Evolutionary conservation across 192 early-diverging fungal species (phyloP), one percentile per base, ranked within the genome.

Genomic region (Chytriomyces hyalinus): DNA sequence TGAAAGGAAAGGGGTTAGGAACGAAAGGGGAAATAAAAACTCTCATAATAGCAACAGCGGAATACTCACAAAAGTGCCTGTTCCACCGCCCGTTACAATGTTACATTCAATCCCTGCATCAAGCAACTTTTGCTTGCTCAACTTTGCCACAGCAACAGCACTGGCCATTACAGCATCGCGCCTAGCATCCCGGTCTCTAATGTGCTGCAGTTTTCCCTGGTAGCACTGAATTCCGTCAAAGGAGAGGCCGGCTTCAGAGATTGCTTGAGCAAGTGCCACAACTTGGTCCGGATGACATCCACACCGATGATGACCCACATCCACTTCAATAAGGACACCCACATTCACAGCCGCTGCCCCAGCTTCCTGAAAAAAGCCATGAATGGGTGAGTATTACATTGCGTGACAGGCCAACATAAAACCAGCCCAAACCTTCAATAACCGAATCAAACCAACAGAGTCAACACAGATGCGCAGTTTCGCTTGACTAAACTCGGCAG

Each of bases 211-310:
- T 20, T n/a, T 57, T 57, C 53, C 53, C 53, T 57, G 53, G 53
- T 57, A 57, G 53, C 53, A 57, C 53, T 57, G 53, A 20, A 57
- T 57, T 13, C 53, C 53, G 53, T 57, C 53, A 20, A 57, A 57
- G 15, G 53, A 13, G 53, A 57, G 53, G 0, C 53, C 53, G 3
- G 53, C 53, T 1, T 57, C 15, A 4, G 20, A n/a, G 53, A 57
- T 20, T 20, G 53, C 53, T 13, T 20, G 2, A 3, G 53, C 53
- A 20, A 57, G 13, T 1, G 53, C 53, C 15, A 57, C 53, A 20
- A 57, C 53, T 13, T 57, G 13, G 53, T 57, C 53, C 1, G 53
- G 53, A 57, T 57, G 53, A 2, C 15, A 57, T 57, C 53, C 53
- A 3, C 53, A 57, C 53, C 53, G 13, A 20, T 57, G 15, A 13